Base-by-base conservation (phyloP, 345 rosid genomes). In the Boechera divaricarpa region DNA sequence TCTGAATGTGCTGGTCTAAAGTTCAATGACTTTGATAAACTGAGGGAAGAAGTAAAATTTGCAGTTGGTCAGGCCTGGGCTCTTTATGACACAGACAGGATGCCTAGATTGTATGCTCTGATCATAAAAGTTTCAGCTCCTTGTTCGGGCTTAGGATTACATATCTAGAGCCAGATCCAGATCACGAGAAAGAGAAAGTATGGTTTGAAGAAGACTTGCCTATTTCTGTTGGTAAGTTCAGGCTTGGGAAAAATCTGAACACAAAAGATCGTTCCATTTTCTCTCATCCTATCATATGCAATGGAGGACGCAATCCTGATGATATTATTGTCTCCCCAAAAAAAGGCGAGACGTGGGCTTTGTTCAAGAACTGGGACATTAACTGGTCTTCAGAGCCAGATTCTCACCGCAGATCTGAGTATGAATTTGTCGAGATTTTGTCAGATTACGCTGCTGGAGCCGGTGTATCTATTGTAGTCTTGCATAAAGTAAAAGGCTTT, bases 61-160 rank as follows among this genome's bases (percentile, higher is more conserved):
- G 61, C 68, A 4, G 83, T 24, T 31, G 93, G 93, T 18, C 89
- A 88, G 85, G 77, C 74, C 3, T 88, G 95, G 97, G 90, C 92
- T 66, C 31, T 70, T 41, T 85, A 85, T 73, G 93, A 88, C 72
- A 2, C 66, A 36, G 63, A 83, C 78, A 89, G 82, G 33, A 86
- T 89, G 95, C 97, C 97, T 74, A 84, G 94, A 73, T 74, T 75
- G 78, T 90, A 91, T 75, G 98, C 89, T 82, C 85, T 54, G 32
- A 84, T 92, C 71, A 86, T 53, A 70, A 88, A 81, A 70, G 85
- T 86, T 42, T 56, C 69, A 63, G 52, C 76, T 56, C 47, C 85
- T 67, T 73, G 65, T 45, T 87, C 70, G 85, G 81, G 74, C 60
- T 89, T 64, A 57, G 54, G 64, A 80, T 91, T 58, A 84, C 86